Conservation (phyloP, 352 stramenopile species). For the Blastocystis hominis region DNA sequence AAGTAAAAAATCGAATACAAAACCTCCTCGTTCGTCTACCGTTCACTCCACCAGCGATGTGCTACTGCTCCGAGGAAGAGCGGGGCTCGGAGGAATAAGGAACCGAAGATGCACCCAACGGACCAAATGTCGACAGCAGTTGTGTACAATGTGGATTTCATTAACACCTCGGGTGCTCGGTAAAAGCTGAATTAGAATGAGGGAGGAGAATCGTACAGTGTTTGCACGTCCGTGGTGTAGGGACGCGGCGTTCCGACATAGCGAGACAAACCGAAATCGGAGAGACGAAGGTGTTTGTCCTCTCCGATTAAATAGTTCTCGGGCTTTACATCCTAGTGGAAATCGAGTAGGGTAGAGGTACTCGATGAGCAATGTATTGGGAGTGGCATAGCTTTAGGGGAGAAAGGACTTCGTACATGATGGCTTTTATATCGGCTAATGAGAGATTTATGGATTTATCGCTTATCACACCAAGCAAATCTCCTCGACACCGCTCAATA, state of each 20-base stretch:
- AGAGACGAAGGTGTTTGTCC: constrained; percentile 23
- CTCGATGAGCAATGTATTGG: constrained; percentile 37
- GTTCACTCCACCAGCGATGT: not conserved
- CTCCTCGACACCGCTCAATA: constrained; percentile 12
- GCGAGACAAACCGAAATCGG: constrained; percentile 39
- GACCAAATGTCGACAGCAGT: constrained; percentile 81
- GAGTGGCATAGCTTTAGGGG: not conserved
- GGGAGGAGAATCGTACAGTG: not conserved
- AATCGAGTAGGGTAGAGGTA: not conserved
- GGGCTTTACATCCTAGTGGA: constrained; percentile 47
- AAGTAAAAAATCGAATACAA: constrained; percentile 25
- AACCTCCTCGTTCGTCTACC: constrained; percentile 13
- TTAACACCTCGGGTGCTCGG: constrained; percentile 80
- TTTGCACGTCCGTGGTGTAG: constrained; percentile 37
- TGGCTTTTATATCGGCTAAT: constrained; percentile 18
- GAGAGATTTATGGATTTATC: constrained; percentile 14
- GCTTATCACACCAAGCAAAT: not conserved
- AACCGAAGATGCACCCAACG: constrained; percentile 70
- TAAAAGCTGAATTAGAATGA: constrained; percentile 65
- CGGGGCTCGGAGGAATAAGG: constrained; percentile 69
- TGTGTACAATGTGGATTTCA: constrained; percentile 83
- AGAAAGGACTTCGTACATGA: constrained; percentile 45
- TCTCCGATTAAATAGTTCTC: constrained; percentile 39
- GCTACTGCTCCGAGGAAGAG: constrained; percentile 27
- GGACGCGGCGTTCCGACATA: constrained; percentile 38